Percentiles rank a stretch among this genome's conserved stretches.
These are phyloP conservation scores for Kwoniella sp. DNA, from an alignment of 768 basidiomycete species.

Conservation along the genomic window DNA sequence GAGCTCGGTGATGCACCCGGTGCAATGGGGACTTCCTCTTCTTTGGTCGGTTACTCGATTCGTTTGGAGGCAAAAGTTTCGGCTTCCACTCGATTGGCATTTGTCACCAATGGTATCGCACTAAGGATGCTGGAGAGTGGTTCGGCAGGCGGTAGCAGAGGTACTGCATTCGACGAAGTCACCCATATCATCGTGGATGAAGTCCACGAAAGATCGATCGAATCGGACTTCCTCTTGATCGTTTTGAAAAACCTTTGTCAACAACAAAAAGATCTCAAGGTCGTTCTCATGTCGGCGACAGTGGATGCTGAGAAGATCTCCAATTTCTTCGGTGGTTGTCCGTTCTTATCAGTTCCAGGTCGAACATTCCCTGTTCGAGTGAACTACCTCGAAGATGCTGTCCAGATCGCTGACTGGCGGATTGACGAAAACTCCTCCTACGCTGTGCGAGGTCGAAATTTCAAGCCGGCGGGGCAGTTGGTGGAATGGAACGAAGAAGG, in stretches of 20 bases:
- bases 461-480: conserved; percentile 59
- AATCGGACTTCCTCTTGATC: conserved; percentile 94
- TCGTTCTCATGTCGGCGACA: conserved; percentile 96
- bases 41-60: conserved; percentile 91
- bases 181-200: conserved; percentile 98
- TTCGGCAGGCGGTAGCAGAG: conserved; percentile 67
- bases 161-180: conserved; percentile 87
- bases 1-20: conserved; percentile 83
- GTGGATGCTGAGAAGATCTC: conserved; percentile 73
- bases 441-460: conserved; percentile 58
- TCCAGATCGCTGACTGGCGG: conserved; percentile 77
- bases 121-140: conserved; percentile 94
- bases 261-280: conserved; percentile 79
- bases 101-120: conserved; percentile 92
- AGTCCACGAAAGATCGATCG: conserved; percentile 94
- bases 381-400: conserved; percentile 84
- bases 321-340: conserved; percentile 77
- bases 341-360: conserved; percentile 83
- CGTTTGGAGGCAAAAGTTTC: conserved; percentile 84
- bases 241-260: conserved; percentile 80
- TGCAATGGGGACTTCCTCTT: conserved; percentile 71
- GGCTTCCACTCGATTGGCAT: conserved; percentile 68
- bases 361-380: conserved; percentile 90
- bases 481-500: conserved; percentile 80
- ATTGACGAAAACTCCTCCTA: conserved; percentile 80